phyloP scores from a whole-genome alignment of 257 asterid species.

The Euphrasia confusa region DNA sequence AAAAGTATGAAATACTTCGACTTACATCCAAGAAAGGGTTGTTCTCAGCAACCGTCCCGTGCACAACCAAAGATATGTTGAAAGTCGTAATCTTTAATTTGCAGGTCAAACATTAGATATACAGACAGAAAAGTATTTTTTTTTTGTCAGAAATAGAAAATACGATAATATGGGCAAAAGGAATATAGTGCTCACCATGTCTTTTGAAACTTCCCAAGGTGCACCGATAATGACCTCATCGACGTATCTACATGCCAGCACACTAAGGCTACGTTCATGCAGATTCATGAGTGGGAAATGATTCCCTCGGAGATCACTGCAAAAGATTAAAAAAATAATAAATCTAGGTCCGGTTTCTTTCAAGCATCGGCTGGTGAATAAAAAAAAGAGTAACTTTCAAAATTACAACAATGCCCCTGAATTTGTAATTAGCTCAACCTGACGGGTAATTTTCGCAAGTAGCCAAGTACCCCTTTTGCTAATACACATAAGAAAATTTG shows the following conservation, averaged over 20 bases:
- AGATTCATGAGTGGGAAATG: constrained; percentile 82
- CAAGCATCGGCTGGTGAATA: background rate
- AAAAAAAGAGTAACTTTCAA: too few relatives aligned
- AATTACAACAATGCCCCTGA: too few relatives aligned
- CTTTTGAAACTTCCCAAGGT: constrained; percentile 81
- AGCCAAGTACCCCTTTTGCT: too few relatives aligned
- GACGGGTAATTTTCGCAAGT: too few relatives aligned
- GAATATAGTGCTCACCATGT: constrained; percentile 48
- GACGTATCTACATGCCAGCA: constrained; percentile 86
- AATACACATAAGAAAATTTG: too few relatives aligned
- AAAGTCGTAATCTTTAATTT: constrained; percentile 52
- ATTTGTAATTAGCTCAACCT: too few relatives aligned
- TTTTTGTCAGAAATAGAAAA: constrained; percentile 13
- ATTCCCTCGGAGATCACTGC: constrained; percentile 75
- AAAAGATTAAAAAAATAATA: constrained; percentile 10
- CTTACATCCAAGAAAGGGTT: constrained; percentile 54
- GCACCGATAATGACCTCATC: constrained; percentile 96
- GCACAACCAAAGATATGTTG: constrained; percentile 87
- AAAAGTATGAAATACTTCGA: constrained; percentile 5
- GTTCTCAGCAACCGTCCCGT: constrained; percentile 68
- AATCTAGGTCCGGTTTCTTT: constrained; percentile 6
- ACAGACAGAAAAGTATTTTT: background rate
- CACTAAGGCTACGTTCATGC: constrained; percentile 90
- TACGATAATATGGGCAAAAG: background rate
- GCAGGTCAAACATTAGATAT: constrained; percentile 16